Conservation (phyloP, 2,329 filamentous ascomycete species). For the Aureobasidium sp. region DNA sequence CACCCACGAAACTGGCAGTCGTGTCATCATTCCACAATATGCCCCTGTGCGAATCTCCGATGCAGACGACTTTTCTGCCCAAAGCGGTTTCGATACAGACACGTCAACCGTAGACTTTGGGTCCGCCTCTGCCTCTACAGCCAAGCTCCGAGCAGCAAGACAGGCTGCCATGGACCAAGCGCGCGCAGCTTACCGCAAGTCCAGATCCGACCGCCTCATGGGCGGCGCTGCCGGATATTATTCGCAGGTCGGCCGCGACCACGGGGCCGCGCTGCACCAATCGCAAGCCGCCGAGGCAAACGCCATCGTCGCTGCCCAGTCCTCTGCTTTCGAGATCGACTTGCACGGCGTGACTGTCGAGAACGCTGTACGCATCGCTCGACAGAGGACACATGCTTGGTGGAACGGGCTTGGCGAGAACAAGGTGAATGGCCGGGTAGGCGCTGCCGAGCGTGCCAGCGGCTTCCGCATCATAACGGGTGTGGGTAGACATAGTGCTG, state of each 20-base stretch:
- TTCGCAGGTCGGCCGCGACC: conserved; percentile 58
- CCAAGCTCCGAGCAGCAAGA: conserved; percentile 38
- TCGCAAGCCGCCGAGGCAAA: conserved; percentile 62
- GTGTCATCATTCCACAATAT: conserved; percentile 42
- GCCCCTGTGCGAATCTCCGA: conserved; percentile 32
- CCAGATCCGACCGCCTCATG: conserved; percentile 63
- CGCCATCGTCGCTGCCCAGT: conserved; percentile 58
- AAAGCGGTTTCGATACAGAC: background rate
- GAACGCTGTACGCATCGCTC: conserved; percentile 72
- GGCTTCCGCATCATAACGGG: conserved; percentile 74
- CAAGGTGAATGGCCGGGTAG: conserved; percentile 40
- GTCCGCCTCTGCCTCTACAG: conserved; percentile 31
- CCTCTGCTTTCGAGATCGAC: conserved; percentile 52
- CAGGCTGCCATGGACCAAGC: conserved; percentile 49
- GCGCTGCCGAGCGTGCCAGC: conserved; percentile 36
- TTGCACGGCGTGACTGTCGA: conserved; percentile 75
- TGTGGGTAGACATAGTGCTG: conserved; percentile 65
- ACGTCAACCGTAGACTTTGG: conserved; percentile 3
- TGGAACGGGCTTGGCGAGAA: conserved; percentile 65
- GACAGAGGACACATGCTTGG: conserved; percentile 59
- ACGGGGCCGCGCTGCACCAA: conserved; percentile 47
- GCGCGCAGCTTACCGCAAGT: conserved; percentile 47
- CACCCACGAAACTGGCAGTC: conserved; percentile 29
- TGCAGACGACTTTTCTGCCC: conserved; percentile 13
- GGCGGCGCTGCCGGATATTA: conserved; percentile 70